Evolutionary conservation across 2,329 filamentous ascomycete genomes (phyloP).

Genomic region (Penicillium carneum): DNA sequence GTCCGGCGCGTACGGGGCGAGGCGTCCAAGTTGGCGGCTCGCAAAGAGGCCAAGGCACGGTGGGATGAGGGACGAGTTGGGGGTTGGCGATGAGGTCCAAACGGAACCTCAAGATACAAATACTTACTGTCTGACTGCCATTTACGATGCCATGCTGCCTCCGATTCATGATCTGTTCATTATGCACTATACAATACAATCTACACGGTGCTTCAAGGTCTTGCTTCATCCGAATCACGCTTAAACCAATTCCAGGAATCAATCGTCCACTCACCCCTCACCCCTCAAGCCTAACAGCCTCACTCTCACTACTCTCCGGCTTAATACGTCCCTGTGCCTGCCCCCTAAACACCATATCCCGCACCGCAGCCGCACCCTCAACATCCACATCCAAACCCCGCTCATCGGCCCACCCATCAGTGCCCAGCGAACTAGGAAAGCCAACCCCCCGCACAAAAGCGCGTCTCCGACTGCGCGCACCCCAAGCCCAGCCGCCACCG

Average conservation of each 20-base stretch:
- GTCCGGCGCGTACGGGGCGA: constrained; percentile 80
- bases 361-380: constrained; percentile 29
- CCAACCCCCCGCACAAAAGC: constrained; percentile 64
- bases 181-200: constrained; percentile 1
- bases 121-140: background rate
- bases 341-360: constrained; percentile 4
- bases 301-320: background rate
- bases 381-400: constrained; percentile 22
- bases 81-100: constrained; percentile 74
- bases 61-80: constrained; percentile 97
- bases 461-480: constrained; percentile 72
- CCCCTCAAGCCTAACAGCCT: constrained; percentile 1
- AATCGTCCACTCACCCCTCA: constrained; percentile 4
- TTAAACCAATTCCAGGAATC: too few species aligned
- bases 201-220: background rate
- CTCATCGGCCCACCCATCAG: constrained; percentile 39
- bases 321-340: background rate
- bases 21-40: constrained; percentile 76
- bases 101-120: background rate
- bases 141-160: constrained; percentile 23
- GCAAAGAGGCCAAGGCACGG: constrained; percentile 84
- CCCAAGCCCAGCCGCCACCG: constrained; percentile 92
- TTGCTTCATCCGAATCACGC: background rate
- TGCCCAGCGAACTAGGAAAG: constrained; percentile 42
- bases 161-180: constrained; percentile 8